Evolutionary conservation across 2,329 filamentous ascomycete genomes (phyloP).

Genomic region (Sarocladium kiliense): DNA sequence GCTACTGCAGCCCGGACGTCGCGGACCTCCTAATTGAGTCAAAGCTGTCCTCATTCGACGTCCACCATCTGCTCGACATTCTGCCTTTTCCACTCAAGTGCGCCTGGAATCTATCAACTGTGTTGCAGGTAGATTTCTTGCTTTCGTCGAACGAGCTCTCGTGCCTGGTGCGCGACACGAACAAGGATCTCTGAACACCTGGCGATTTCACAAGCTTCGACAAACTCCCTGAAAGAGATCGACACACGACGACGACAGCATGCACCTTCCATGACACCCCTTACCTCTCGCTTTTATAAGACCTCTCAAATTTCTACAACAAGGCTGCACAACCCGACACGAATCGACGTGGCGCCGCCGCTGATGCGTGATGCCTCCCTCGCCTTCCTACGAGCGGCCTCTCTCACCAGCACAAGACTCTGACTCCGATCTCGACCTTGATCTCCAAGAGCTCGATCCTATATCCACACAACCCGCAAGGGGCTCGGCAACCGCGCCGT

Average conservation of each 20-base stretch:
- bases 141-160: not conserved
- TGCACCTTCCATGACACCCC: not conserved
- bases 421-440: slow-evolving; percentile 68
- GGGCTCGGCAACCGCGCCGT: slow-evolving; percentile 21
- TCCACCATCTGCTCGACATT: not conserved
- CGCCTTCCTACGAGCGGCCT: slow-evolving; percentile 53
- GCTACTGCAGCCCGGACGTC: not conserved
- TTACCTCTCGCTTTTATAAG: not conserved
- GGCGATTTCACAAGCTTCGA: slow-evolving; percentile 2
- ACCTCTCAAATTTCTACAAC: not conserved
- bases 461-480: slow-evolving; percentile 31
- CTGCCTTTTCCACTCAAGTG: not conserved
- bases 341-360: not conserved
- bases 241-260: not conserved
- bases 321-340: not conserved
- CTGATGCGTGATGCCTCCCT: slow-evolving; percentile 50
- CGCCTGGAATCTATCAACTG: not conserved
- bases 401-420: slow-evolving; percentile 63
- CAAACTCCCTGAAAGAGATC: not conserved
- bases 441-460: slow-evolving; percentile 76
- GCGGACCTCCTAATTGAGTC: not conserved
- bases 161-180: not conserved
- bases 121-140: too few relatives aligned
- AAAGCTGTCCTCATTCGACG: not conserved
- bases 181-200: not conserved